phyloP scores from a whole-genome alignment of 78 protist genomes.

The Pigoraptor vietnamica region DNA sequence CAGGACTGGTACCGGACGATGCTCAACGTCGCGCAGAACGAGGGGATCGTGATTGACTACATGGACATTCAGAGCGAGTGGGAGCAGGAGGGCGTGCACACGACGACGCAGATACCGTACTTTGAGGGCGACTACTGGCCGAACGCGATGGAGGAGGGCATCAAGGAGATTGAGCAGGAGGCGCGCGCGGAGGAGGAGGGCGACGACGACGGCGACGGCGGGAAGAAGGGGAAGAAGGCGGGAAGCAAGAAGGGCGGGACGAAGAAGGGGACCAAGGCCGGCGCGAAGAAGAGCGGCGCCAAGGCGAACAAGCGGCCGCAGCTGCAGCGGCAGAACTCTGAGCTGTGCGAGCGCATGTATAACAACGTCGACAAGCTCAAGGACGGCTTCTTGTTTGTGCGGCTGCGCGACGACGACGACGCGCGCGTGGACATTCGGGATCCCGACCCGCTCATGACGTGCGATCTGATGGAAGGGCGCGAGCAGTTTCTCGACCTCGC shows the following conservation, averaged over 20 bases:
- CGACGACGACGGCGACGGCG: not conserved
- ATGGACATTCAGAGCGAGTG: not conserved
- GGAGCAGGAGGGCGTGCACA: not conserved
- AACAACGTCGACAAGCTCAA: not conserved
- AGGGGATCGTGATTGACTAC: not conserved
- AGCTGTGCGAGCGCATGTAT: not conserved
- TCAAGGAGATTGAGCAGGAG: conserved; percentile 3
- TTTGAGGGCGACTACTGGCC: conserved; percentile 24
- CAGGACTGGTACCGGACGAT: conserved; percentile 32
- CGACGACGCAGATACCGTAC: not conserved
- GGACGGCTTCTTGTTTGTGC: conserved; percentile 13
- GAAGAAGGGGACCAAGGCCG: not conserved
- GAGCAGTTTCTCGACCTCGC: conserved; percentile 20
- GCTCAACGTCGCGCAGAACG: not conserved
- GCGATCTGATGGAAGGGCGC: conserved; percentile 32
- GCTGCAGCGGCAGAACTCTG: not conserved
- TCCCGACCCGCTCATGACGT: conserved; percentile 3
- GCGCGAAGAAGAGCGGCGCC: not conserved
- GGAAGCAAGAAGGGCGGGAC: not conserved
- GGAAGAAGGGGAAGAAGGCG: conserved; percentile 2
- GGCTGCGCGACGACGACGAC: not conserved
- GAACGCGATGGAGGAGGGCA: not conserved
- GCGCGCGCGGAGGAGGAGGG: not conserved
- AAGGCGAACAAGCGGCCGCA: not conserved
- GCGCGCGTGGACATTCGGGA: not conserved